Evolutionary conservation across 2,329 filamentous ascomycete genomes (phyloP), one percentile per base, ranked within the genome.

Genomic region (Pseudogymnoascus sp.): DNA sequence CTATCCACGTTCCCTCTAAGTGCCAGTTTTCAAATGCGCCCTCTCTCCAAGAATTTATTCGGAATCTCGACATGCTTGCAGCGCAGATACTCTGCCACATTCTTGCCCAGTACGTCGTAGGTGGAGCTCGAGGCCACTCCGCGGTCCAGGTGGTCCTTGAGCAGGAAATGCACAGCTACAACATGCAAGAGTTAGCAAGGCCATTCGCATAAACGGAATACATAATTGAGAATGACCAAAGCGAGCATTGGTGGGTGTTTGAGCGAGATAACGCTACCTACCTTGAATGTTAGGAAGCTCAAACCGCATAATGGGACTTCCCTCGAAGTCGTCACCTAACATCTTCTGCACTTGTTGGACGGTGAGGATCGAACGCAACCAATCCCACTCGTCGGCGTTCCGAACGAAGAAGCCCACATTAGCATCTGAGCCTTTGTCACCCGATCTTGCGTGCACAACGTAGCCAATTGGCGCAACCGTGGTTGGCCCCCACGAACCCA

Each of bases 381-480:
- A 76, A 4, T 74, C 68, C 63, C 70, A 78, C 62, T 75, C 74
- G 32, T 74, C 71, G 1, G 65, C 60, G 57, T 69, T 63, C 0
- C 70, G 73, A 5, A 77, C 75, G 63, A 75, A 80, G 64, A 76
- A 70, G 5, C 74, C 74, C 16, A 74, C 69, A 60, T 76, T 76
- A 14, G 67, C 66, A 63, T 76, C 70, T 0, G 70, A 67, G 0
- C 69, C 72, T 61, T 76, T 76, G 58, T 76, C 74, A 4, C 74
- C 74, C 0, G 72, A 65, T 9, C 64, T 58, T 4, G 57, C 65
- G n/a, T 63, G 59, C 11, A 60, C 65, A n/a, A 65, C 38, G 14
- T 63, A 39, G 12, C 65, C 64, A 1, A 67, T 58, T 6, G 62
- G 63, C 3, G 60, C 59, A 18, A 57, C 35, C 18, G 59, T 32